Evolutionary conservation across 2,329 filamentous ascomycete species (phyloP), one percentile per base, ranked within the genome.

Genomic region (Aspergillus oerlinghausenensis): DNA sequence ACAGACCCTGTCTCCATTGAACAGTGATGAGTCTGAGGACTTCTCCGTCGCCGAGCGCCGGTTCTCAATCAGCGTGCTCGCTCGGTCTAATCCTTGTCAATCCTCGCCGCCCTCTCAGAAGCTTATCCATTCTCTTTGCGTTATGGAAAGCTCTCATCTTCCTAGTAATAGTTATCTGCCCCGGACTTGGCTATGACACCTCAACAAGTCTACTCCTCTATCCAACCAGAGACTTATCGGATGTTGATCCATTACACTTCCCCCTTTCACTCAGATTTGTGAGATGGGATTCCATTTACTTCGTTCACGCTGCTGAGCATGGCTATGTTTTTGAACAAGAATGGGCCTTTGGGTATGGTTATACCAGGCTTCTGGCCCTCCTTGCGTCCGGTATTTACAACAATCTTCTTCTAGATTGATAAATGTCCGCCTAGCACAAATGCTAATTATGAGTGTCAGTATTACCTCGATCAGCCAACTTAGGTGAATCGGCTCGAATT

Each of bases 221-320:
- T 53, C 60, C 60, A 47, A 47, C 43, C 25, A 47, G 57, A 28
- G 51, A 54, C 45, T 51, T 53, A 14, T 47, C 19, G 19, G 48
- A 55, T 42, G 54, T 49, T 29, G 51, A 23, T 47, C 23, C 43
- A 7, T 17, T 17, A 47, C 50, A 5, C 58, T 60, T 19, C 62
- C 68, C 14, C 60, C 67, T 63, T 55, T 78, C 63, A 55, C 69
- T 61, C 60, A 82, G 78, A 53, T 76, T 86, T 48, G 77, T 80
- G 2, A 73, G 84, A 65, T 88, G 85, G 85, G 85, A 88, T 69
- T 80, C 80, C 3, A 74, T 88, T 55, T 87, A 87, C 64, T 87
- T 83, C 65, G 70, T 81, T 5, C 77, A 79, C 53, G 74, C 79
- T 54, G 81, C 83, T 2, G 69, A 79, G 55, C 71, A 80, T 28